Conservation (phyloP, 1,139 yeast genomes). For the Hansenula lynferdii region DNA sequence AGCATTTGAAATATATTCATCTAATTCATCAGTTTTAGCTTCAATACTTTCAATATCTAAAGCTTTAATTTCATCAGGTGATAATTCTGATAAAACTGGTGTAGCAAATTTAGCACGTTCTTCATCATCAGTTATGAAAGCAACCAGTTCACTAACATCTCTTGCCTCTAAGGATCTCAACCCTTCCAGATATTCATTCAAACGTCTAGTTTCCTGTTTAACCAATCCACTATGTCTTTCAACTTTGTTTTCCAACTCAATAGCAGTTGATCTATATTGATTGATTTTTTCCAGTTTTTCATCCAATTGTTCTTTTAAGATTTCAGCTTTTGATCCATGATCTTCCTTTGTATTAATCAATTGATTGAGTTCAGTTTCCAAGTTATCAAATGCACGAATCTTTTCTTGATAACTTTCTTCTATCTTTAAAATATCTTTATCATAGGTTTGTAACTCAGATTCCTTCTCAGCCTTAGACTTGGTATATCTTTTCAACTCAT, state of each 20-base stretch:
- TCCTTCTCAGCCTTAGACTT: constrained; percentile 39
- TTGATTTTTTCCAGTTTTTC: constrained; percentile 51
- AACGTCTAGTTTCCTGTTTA: constrained; percentile 35
- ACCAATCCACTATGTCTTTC: constrained; percentile 50
- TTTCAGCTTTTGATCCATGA: constrained; percentile 20
- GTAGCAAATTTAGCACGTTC: constrained; percentile 14
- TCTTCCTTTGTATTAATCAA: constrained; percentile 24
- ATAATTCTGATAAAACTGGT: constrained; percentile 33
- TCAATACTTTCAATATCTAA: constrained; percentile 49
- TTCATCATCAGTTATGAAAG: constrained; percentile 20
- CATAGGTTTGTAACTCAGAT: constrained; percentile 31
- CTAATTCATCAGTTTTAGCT: constrained; percentile 49
- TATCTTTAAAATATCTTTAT: constrained; percentile 31
- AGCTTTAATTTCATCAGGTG: constrained; percentile 48
- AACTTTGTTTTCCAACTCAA: constrained; percentile 60
- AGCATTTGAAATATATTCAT: constrained; percentile 51
- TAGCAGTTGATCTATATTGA: constrained; percentile 60
- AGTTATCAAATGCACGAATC: constrained; percentile 24
- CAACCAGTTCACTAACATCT: constrained; percentile 35
- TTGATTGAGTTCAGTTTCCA: constrained; percentile 26
- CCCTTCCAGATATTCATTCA: constrained; percentile 34
- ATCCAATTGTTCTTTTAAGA: constrained; percentile 41
- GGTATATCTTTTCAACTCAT: constrained; percentile 54
- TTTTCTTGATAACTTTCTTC: constrained; percentile 24
- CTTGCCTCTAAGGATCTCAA: constrained; percentile 41